Percentiles rank a stretch among this genome's conserved stretches.
Conservation (phyloP, 805 yeast species). For the Cyberlindnera japonica region DNA sequence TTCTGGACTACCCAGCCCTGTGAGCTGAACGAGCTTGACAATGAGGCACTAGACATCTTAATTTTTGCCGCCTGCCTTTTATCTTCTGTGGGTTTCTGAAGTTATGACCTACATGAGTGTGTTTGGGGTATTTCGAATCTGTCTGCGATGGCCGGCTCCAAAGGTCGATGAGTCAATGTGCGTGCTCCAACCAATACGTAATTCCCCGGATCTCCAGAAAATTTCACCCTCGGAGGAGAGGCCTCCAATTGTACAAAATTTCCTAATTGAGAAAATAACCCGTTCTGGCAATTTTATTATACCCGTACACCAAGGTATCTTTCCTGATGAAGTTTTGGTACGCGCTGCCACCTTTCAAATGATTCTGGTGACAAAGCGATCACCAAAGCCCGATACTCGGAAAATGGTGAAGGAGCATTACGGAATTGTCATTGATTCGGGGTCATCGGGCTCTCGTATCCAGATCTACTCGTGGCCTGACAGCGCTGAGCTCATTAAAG, state of each 20-base stretch:
- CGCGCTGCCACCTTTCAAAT: neutral
- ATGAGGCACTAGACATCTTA: constrained; percentile 19
- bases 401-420: constrained; percentile 36
- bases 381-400: neutral
- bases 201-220: too few species aligned
- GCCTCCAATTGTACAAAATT: neutral
- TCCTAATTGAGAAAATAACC: neutral
- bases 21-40: constrained; percentile 15
- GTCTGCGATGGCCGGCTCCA: too few species aligned
- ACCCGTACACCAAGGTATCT: neutral
- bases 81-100: neutral
- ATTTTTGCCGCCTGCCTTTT: neutral
- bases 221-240: constrained; percentile 2
- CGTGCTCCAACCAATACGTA: too few species aligned
- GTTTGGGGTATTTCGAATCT: too few species aligned
- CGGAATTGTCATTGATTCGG: constrained; percentile 92
- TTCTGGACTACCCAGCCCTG: constrained; percentile 79
- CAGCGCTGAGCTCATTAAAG: constrained; percentile 34
- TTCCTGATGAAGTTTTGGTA: neutral
- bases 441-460: constrained; percentile 90
- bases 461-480: constrained; percentile 82
- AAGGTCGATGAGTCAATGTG: too few species aligned
- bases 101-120: too few species aligned
- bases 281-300: too few species aligned
- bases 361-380: neutral